Evolutionary conservation across 257 asterid species (phyloP).

Genomic region (Przewalskia tangutica): DNA sequence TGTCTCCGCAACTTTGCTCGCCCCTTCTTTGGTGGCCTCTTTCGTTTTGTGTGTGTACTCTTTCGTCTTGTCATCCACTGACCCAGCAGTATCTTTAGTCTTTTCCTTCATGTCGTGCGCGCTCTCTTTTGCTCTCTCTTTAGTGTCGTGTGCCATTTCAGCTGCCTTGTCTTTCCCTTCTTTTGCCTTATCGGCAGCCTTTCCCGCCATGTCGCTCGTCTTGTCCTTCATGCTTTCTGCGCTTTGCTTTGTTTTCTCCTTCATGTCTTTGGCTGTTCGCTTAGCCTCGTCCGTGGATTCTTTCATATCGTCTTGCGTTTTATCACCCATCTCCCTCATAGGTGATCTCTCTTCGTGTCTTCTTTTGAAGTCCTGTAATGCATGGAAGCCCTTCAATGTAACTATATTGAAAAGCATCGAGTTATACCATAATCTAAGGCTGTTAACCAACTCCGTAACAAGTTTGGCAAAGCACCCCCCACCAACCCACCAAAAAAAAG

Average conservation of each 20-base stretch:
- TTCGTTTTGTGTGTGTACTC: conserved; percentile 20
- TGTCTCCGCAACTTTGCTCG: conserved; percentile 19
- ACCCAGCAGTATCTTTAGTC: conserved; percentile 21
- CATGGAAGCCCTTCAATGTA: conserved; percentile 25
- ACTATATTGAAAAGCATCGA: neutral
- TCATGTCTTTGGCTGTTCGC: conserved; percentile 28
- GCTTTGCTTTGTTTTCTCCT: conserved; percentile 20
- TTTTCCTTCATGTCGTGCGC: conserved; percentile 25
- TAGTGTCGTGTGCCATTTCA: conserved; percentile 21
- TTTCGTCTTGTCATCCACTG: conserved; percentile 25
- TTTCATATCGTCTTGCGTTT: neutral
- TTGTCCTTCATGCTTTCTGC: conserved; percentile 20
- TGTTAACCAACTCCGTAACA: neutral
- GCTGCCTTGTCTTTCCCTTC: conserved; percentile 14
- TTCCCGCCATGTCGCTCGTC: conserved; percentile 7
- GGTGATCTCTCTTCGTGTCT: conserved; percentile 12
- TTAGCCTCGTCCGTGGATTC: conserved; percentile 23
- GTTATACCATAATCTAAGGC: neutral
- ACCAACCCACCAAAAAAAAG: neutral
- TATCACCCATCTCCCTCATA: conserved; percentile 4
- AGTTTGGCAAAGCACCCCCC: neutral
- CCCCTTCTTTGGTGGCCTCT: conserved; percentile 31
- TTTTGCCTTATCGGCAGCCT: conserved; percentile 7
- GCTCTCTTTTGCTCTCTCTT: conserved; percentile 20
- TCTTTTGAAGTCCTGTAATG: conserved; percentile 26